Evolutionary conservation across 2,329 filamentous ascomycete genomes (phyloP).

Genomic region (Scorias spongiosa): DNA sequence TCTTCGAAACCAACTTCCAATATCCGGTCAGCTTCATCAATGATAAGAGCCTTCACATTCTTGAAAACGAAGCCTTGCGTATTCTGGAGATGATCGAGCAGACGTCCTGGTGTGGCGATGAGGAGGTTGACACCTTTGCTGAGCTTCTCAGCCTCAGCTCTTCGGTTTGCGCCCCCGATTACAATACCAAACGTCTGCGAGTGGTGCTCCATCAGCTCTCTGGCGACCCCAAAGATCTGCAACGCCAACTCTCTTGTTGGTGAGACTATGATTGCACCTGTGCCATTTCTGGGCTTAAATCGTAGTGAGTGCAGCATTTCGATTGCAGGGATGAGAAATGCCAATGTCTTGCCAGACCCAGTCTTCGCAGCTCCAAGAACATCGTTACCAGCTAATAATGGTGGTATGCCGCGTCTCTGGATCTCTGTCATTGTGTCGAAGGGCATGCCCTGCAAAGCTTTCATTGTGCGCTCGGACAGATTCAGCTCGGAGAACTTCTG

Average conservation of each 20-base stretch:
- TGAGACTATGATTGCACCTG: constrained; percentile 81
- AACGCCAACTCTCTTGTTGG: constrained; percentile 87
- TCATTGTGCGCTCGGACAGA: constrained; percentile 75
- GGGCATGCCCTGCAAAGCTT: constrained; percentile 79
- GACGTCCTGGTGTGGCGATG: constrained; percentile 80
- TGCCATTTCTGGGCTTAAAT: constrained; percentile 89
- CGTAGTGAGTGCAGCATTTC: constrained; percentile 82
- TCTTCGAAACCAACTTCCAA: constrained; percentile 97
- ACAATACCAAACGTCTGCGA: constrained; percentile 93
- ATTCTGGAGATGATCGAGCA: constrained; percentile 88
- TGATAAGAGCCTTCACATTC: constrained; percentile 81
- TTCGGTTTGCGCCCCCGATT: constrained; percentile 83
- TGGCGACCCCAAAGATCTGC: constrained; percentile 89
- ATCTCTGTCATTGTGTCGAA: constrained; percentile 95
- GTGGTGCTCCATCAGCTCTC: constrained; percentile 84
- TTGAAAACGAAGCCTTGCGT: constrained; percentile 83
- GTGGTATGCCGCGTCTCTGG: constrained; percentile 73
- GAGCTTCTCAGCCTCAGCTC: constrained; percentile 87
- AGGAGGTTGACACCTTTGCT: constrained; percentile 86
- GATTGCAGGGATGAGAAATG: constrained; percentile 85
- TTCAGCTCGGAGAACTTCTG: constrained; percentile 67
- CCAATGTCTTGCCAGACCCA: constrained; percentile 85
- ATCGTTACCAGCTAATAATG: constrained; percentile 75
- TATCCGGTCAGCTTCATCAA: constrained; percentile 94
- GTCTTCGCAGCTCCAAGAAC: constrained; percentile 93